Conservation (phyloP, 2,329 filamentous ascomycete genomes). For the Rhynchosporium agropyri region DNA sequence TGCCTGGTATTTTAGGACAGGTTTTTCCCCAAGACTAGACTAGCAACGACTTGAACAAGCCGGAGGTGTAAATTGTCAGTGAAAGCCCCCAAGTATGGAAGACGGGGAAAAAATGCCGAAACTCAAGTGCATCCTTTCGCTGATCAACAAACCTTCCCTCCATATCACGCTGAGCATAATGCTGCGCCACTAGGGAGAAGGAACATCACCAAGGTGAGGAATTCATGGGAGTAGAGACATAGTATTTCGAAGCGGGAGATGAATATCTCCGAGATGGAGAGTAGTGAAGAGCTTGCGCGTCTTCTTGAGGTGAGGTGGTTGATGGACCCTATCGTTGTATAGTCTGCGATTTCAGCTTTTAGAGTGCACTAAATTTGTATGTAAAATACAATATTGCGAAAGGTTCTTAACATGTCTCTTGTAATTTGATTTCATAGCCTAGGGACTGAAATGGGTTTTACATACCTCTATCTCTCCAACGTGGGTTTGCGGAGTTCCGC, state of each 20-base stretch:
- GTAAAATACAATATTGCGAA: neutral
- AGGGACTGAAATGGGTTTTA: neutral
- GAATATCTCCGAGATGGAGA: constrained; percentile 46
- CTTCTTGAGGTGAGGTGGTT: neutral
- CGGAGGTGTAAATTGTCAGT: too few species aligned
- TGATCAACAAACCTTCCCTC: constrained; percentile 59
- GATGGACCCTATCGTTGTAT: neutral
- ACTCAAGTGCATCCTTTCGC: constrained; percentile 56
- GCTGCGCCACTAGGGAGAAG: constrained; percentile 51
- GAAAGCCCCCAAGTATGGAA: neutral
- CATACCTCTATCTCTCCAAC: neutral
- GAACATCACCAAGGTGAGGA: constrained; percentile 48
- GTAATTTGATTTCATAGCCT: neutral
- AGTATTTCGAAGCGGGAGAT: constrained; percentile 50
- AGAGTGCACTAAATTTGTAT: neutral
- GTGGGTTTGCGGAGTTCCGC: neutral
- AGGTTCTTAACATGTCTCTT: neutral
- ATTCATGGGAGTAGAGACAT: constrained; percentile 54
- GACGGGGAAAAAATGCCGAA: constrained; percentile 56
- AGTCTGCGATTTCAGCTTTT: neutral
- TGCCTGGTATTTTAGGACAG: constrained; percentile 57
- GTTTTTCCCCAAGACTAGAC: constrained; percentile 44
- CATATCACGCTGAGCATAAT: constrained; percentile 56
- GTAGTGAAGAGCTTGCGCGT: constrained; percentile 45
- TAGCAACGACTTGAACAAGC: neutral